Evolutionary conservation across 2,329 filamentous ascomycete genomes (phyloP).

Genomic region (Nothophoma quercina): DNA sequence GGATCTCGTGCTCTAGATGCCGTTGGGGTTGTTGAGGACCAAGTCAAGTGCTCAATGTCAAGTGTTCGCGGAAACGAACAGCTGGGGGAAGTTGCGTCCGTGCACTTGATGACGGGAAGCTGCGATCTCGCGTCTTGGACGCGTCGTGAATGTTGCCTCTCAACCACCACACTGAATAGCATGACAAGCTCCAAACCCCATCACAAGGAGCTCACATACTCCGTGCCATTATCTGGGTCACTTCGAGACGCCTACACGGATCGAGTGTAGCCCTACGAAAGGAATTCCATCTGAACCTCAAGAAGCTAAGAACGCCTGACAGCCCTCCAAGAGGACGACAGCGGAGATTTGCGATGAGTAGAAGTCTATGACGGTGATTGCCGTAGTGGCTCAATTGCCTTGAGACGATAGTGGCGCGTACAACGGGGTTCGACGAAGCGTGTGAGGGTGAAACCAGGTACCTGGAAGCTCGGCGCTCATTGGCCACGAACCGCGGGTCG

Average conservation of each 20-base stretch:
- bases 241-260: no score
- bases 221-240: no score
- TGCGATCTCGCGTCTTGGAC: not conserved
- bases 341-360: conserved; percentile 13
- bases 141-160: not conserved
- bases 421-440: conserved; percentile 15
- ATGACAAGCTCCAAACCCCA: not conserved
- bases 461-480: conserved; percentile 26
- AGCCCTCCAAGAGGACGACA: conserved; percentile 5
- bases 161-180: not conserved
- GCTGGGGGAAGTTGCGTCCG: not conserved
- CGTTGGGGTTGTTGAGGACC: no score
- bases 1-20: no score
- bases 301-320: conserved; percentile 11
- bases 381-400: conserved; percentile 13
- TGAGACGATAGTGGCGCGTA: conserved; percentile 18
- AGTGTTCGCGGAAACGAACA: no score
- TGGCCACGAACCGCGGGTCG: conserved; percentile 10
- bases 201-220: not conserved
- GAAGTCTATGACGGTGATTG: conserved; percentile 3
- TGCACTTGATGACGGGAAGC: conserved; percentile 3
- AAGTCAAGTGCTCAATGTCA: no score
- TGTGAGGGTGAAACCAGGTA: conserved; percentile 28
- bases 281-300: no score
- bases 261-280: no score